phyloP scores from a whole-genome alignment of 352 stramenopile genomes.

The Globisporangium emineosum region DNA sequence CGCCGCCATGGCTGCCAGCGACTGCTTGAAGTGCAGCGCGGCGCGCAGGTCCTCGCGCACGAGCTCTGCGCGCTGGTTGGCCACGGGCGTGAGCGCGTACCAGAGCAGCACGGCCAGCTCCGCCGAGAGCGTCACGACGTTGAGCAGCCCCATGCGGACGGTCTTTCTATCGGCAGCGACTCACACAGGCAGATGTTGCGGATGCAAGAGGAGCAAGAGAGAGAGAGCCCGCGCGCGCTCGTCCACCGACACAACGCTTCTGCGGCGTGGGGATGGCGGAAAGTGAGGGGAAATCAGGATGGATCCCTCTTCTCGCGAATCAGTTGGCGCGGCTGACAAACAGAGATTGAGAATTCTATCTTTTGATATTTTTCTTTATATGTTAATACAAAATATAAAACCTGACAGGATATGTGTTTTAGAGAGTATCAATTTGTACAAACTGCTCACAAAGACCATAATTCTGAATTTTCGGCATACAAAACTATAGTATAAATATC shows the following conservation, averaged over 20 bases:
- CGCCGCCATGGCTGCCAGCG: constrained; percentile 48
- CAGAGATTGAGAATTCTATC: no score
- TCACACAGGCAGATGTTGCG: background rate
- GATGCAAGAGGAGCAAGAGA: background rate
- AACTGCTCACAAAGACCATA: no score
- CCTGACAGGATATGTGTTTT: no score
- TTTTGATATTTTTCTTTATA: no score
- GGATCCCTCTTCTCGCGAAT: constrained; percentile 6
- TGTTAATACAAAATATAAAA: no score
- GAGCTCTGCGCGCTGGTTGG: constrained; percentile 24
- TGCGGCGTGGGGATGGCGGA: constrained; percentile 4
- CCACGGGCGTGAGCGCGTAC: constrained; percentile 48
- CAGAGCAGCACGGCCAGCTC: constrained; percentile 57
- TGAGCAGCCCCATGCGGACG: constrained; percentile 60
- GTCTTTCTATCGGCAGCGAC: background rate
- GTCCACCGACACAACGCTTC: background rate
- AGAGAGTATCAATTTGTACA: no score
- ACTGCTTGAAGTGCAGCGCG: constrained; percentile 60
- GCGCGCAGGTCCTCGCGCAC: constrained; percentile 35
- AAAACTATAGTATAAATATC: no score
- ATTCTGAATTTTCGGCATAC: no score
- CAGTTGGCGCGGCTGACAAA: background rate
- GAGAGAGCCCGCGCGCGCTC: background rate
- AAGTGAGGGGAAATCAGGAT: constrained; percentile 1
- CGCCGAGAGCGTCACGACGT: constrained; percentile 49